A percentile compares a stretch with the other conserved stretches of the same genome.
These are phyloP conservation scores for Ceratorhiza oryzae-sativae DNA, from an alignment of 1,284 basidiomycete species.

Conservation along the genomic window DNA sequence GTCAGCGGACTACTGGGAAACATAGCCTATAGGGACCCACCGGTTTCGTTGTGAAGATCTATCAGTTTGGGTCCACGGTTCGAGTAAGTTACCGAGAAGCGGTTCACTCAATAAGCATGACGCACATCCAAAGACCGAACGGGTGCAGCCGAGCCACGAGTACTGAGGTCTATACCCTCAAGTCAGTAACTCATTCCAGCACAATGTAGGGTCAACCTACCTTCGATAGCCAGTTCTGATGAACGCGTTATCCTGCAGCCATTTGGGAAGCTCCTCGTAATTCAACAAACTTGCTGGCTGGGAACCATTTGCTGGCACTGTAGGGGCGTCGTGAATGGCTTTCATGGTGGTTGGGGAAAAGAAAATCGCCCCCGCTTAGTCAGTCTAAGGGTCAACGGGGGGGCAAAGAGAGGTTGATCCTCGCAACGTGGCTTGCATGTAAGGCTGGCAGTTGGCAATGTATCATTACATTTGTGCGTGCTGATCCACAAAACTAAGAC, in stretches of 20 bases:
- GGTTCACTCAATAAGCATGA: constrained; percentile 45
- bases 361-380: constrained; percentile 1
- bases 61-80: constrained; percentile 62
- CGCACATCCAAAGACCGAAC: constrained; percentile 77
- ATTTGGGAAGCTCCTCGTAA: constrained; percentile 30
- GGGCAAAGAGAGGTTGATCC: not conserved
- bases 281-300: not conserved
- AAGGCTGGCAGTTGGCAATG: not conserved
- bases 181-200: not conserved
- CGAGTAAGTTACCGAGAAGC: constrained; percentile 1
- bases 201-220: constrained; percentile 51
- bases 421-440: not conserved
- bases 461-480: no score
- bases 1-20: not conserved
- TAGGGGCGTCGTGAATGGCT: not conserved
- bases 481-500: no score
- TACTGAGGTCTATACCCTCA: constrained; percentile 60
- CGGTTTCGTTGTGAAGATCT: constrained; percentile 43
- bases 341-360: constrained; percentile 21
- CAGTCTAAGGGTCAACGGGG: constrained; percentile 3
- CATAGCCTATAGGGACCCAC: no score
- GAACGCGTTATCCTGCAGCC: constrained; percentile 73
- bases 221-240: constrained; percentile 76
- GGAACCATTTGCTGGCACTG: not conserved
- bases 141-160: constrained; percentile 68